Evolutionary conservation across 1,284 basidiomycete genomes (phyloP).

Genomic region (Tilletia setariae): DNA sequence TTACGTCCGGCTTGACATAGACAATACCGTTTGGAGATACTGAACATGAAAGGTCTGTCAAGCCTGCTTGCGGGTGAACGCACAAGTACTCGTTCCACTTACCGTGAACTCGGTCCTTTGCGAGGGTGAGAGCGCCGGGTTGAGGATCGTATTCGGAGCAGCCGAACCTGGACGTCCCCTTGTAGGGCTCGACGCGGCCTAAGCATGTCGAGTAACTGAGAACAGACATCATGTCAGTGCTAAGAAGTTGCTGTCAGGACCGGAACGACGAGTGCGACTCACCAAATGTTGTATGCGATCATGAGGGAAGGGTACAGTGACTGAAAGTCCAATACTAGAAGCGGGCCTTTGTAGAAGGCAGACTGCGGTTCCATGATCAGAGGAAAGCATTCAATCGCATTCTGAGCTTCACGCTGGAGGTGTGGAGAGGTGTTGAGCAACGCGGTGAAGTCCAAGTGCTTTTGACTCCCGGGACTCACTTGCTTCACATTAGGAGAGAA

Average conservation of each 20-base stretch:
- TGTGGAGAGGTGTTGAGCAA: constrained; percentile 13
- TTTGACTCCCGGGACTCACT: constrained; percentile 59
- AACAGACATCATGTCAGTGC: neutral
- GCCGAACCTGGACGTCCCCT: constrained; percentile 83
- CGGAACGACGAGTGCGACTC: neutral
- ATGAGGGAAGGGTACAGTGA: constrained; percentile 93
- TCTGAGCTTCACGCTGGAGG: constrained; percentile 68
- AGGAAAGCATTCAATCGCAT: constrained; percentile 90
- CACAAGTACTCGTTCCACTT: constrained; percentile 66
- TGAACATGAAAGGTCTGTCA: constrained; percentile 21
- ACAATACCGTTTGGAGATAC: constrained; percentile 78
- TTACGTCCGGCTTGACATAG: constrained; percentile 80
- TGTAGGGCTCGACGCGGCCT: constrained; percentile 78
- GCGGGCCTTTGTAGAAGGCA: constrained; percentile 85
- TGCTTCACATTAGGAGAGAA: constrained; percentile 46
- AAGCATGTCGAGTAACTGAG: constrained; percentile 70
- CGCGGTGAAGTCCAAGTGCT: neutral
- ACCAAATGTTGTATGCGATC: constrained; percentile 81
- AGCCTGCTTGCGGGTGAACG: neutral
- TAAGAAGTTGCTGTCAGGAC: neutral
- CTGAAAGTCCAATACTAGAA: constrained; percentile 91
- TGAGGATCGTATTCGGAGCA: constrained; percentile 69
- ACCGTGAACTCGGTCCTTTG: constrained; percentile 61
- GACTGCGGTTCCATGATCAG: constrained; percentile 91
- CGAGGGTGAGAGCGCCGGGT: constrained; percentile 64